Conservation (phyloP, 257 asterid genomes). For the Solanum arcanum region DNA sequence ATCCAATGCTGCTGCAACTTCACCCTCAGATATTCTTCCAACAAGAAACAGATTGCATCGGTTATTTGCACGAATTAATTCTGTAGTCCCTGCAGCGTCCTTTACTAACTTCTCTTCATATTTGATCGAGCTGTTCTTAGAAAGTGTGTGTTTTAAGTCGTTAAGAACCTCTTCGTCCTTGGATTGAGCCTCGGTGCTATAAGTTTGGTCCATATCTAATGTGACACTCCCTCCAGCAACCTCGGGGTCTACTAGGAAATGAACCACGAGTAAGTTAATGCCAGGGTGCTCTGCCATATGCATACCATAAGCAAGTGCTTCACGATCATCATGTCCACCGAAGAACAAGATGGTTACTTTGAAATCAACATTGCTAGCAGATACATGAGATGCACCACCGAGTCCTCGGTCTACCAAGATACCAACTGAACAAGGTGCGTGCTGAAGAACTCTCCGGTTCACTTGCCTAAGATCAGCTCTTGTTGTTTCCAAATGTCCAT, state of each 20-base stretch:
- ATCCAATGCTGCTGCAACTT: conserved; percentile 19
- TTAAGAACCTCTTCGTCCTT: conserved; percentile 19
- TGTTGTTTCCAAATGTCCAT: conserved; percentile 37
- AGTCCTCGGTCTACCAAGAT: conserved; percentile 41
- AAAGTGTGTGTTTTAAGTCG: conserved; percentile 5
- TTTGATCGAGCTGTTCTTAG: conserved; percentile 13
- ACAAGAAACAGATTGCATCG: conserved; percentile 37
- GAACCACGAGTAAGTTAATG: conserved; percentile 19
- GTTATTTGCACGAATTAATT: conserved; percentile 2
- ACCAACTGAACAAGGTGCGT: conserved; percentile 38
- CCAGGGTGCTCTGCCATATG: conserved; percentile 59
- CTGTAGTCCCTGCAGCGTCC: conserved; percentile 11
- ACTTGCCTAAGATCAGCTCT: conserved; percentile 26
- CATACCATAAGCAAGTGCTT: conserved; percentile 43
- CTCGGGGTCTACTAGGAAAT: conserved; percentile 19
- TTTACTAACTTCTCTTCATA: conserved; percentile 17
- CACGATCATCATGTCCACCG: conserved; percentile 47
- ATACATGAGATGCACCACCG: conserved; percentile 35
- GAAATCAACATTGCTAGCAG: conserved; percentile 35
- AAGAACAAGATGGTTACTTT: conserved; percentile 30
- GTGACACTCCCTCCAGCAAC: conserved; percentile 8
- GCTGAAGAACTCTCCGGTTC: conserved; percentile 22
- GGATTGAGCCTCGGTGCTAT: not conserved
- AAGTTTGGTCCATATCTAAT: not conserved
- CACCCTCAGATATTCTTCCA: conserved; percentile 41